A percentile compares a stretch with the other conserved stretches of the same genome.
Evolutionary conservation across 2,329 filamentous ascomycete species (phyloP).

Genomic region (Colletotrichum higginsianum): DNA sequence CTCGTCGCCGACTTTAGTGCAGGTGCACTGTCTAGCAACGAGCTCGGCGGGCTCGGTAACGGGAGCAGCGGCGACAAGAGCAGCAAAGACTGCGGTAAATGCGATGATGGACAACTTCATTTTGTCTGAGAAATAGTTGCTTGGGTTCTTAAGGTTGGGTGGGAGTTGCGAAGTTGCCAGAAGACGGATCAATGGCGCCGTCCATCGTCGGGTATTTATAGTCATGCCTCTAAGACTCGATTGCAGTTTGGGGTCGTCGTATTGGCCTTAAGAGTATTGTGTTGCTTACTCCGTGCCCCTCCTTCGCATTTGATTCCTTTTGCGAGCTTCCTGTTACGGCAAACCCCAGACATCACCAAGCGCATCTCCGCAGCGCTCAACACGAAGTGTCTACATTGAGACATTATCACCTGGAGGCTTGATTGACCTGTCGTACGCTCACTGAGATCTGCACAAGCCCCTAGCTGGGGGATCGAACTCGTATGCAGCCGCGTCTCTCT

Average conservation of each 20-base stretch:
- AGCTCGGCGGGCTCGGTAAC: conserved; percentile 7
- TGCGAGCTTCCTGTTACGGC: conserved; percentile 7
- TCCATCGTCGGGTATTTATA: conserved; percentile 5
- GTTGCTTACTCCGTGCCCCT: neutral
- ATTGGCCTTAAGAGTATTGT: neutral
- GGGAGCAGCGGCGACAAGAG: conserved; percentile 10
- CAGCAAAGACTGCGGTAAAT: conserved; percentile 9
- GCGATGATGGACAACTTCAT: conserved; percentile 34
- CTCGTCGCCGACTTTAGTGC: conserved; percentile 6
- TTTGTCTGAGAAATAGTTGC: neutral
- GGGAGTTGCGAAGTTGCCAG: conserved; percentile 6
- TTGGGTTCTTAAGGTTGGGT: neutral
- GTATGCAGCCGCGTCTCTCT: neutral
- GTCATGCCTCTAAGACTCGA: neutral
- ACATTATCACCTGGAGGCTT: too few relatives aligned
- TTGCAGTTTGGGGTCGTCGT: neutral
- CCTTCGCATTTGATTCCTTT: neutral
- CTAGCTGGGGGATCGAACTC: neutral
- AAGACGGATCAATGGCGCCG: neutral
- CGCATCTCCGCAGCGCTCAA: neutral
- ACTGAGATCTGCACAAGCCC: neutral
- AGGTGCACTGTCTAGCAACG: conserved; percentile 25
- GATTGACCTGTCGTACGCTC: neutral
- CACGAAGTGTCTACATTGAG: neutral
- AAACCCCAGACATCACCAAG: neutral